Evolutionary conservation across 352 stramenopile genomes (phyloP).

Genomic region (Globisporangium apiculatum): DNA sequence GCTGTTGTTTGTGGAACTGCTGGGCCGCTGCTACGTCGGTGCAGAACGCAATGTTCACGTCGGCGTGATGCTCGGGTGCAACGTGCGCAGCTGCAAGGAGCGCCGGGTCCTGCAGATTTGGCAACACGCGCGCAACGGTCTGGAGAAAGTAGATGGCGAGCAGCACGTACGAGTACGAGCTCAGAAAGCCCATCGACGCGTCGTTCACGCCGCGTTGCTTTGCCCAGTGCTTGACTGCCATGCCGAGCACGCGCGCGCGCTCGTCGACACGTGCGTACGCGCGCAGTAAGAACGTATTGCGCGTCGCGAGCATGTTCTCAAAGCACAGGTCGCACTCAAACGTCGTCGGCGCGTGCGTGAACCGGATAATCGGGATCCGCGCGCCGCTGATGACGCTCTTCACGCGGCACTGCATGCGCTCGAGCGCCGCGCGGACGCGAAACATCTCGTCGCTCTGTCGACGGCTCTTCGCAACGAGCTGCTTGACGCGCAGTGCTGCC

Average conservation of each 20-base stretch:
- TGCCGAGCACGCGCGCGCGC: conserved; percentile 82
- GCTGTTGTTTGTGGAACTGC: conserved; percentile 27
- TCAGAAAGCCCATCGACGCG: conserved; percentile 92
- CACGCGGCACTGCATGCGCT: conserved; percentile 49
- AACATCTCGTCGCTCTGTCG: conserved; percentile 45
- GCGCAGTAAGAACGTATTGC: conserved; percentile 78
- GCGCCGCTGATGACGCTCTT: conserved; percentile 58
- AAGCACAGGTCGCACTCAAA: conserved; percentile 83
- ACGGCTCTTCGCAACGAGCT: conserved; percentile 27
- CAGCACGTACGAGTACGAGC: conserved; percentile 98
- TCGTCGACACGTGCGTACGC: conserved; percentile 73
- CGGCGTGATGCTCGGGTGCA: conserved; percentile 29
- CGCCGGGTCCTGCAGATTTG: conserved; percentile 89
- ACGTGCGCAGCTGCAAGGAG: conserved; percentile 39
- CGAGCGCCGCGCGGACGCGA: conserved; percentile 31
- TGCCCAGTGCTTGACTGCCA: conserved; percentile 97
- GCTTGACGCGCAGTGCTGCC: conserved; percentile 21
- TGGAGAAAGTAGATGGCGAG: conserved; percentile 97
- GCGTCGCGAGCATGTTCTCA: conserved; percentile 69
- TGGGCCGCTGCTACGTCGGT: conserved; percentile 27
- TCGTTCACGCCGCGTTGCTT: conserved; percentile 96
- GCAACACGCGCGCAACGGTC: conserved; percentile 74
- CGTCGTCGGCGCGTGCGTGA: conserved; percentile 40
- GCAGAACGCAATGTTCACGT: conserved; percentile 74
- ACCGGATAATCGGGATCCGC: conserved; percentile 79